A percentile compares a stretch with the other conserved stretches of the same genome.
Conservation (phyloP, 768 basidiomycete species). For the Auriscalpium vulgare region DNA sequence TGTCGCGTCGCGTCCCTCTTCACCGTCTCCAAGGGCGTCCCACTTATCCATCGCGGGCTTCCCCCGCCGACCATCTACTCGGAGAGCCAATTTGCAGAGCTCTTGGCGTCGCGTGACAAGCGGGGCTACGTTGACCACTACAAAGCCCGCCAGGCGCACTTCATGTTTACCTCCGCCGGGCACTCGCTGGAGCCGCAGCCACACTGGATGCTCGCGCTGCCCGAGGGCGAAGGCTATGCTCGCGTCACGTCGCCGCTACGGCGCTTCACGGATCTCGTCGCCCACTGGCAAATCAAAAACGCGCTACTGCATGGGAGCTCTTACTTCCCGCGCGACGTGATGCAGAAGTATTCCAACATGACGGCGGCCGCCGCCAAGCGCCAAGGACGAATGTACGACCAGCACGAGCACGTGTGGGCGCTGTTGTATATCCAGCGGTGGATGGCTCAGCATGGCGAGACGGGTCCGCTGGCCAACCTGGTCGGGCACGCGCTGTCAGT, state of each 20-base stretch:
- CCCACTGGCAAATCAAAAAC: conserved; percentile 92
- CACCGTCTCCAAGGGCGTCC: conserved; percentile 48
- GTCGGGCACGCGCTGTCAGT: no score
- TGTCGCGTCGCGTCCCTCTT: conserved; percentile 70
- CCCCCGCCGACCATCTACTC: conserved; percentile 22
- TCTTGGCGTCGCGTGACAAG: conserved; percentile 42
- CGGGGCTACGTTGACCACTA: conserved; percentile 36
- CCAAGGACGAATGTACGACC: no score
- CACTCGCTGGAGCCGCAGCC: conserved; percentile 47
- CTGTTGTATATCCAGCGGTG: conserved; percentile 31
- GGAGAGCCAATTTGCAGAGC: conserved; percentile 28
- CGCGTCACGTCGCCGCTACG: conserved; percentile 84
- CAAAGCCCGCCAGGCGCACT: conserved; percentile 25
- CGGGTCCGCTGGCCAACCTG: no score
- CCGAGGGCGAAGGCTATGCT: conserved; percentile 69
- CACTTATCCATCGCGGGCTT: conserved; percentile 52
- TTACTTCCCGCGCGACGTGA: conserved; percentile 37
- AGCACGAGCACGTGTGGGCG: conserved; percentile 33
- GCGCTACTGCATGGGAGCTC: conserved; percentile 41
- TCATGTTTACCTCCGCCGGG: conserved; percentile 28
- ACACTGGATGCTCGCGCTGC: conserved; percentile 68
- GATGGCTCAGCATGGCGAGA: conserved; percentile 18
- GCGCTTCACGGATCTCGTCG: conserved; percentile 71
- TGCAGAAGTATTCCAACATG: conserved; percentile 22
- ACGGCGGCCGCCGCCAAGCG: no score